These are phyloP conservation scores for Fistulina hepatica DNA, from an alignment of 1,284 basidiomycete genomes.

Conservation along the genomic window DNA sequence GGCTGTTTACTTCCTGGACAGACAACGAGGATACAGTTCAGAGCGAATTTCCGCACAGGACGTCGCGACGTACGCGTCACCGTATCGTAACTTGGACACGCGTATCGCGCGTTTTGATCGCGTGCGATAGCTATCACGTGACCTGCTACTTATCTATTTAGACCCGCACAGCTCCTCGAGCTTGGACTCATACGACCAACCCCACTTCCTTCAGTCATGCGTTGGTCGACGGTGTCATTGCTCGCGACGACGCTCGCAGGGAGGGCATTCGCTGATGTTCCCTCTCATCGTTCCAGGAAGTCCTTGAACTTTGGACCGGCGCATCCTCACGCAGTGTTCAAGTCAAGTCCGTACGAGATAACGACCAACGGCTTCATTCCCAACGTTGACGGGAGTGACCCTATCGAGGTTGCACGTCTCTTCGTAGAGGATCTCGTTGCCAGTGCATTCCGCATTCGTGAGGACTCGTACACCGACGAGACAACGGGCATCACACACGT, in stretches of 20 bases:
- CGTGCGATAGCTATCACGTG: too few species aligned
- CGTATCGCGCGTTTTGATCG: too few species aligned
- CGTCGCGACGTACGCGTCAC: too few species aligned
- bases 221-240: slow-evolving; percentile 31
- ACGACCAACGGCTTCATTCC: slow-evolving; percentile 31
- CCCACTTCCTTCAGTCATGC: too few species aligned
- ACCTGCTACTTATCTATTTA: too few species aligned
- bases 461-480: slow-evolving; percentile 80
- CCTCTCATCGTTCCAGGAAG: slow-evolving; percentile 40
- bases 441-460: slow-evolving; percentile 47
- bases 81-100: too few species aligned
- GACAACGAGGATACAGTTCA: too few species aligned
- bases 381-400: slow-evolving; percentile 29
- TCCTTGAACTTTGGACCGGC: slow-evolving; percentile 71
- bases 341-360: slow-evolving; percentile 38
- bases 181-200: too few species aligned
- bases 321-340: slow-evolving; percentile 62
- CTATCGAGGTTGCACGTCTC: slow-evolving; percentile 46
- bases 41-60: too few species aligned
- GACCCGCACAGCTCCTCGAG: too few species aligned
- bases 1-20: too few species aligned
- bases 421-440: slow-evolving; percentile 45
- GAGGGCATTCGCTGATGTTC: slow-evolving; percentile 26
- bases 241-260: slow-evolving; percentile 31
- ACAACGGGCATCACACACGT: slow-evolving; percentile 78